Evolutionary conservation across 2,329 filamentous ascomycete species (phyloP), one percentile per base, ranked within the genome.

Genomic region (Pyrenochaeta sp.): DNA sequence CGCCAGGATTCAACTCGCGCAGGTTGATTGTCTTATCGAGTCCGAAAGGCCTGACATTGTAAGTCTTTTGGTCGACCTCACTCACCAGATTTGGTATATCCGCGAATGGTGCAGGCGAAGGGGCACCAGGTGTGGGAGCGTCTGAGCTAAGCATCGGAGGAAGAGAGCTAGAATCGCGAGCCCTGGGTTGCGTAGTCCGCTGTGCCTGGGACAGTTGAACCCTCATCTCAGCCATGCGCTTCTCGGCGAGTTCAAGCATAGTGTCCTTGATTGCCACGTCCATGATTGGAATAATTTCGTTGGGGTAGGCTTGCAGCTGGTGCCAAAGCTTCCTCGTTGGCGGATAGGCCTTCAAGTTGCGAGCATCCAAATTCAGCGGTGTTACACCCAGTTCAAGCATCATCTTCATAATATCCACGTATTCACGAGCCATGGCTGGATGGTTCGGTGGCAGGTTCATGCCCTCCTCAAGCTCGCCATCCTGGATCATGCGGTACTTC

Each of bases 211-310:
- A 81, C 9, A 77, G 51, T 44, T 75, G 73, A 30, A 68, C 73
- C 54, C 87, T 82, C 65, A 87, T 80, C 47, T 84, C 84, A 22
- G 86, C 78, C 79, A 88, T 89, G 61, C 95, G 88, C 47, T 87
- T 86, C 50, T 89, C 84, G 1, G 93, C 91, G 35, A 97, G 76
- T 65, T 96, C 92, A 17, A 94, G 83, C 87, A 97, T 96, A 40
- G 90, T 80, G 73, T 99, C 93, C 67, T 96, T 95, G 36, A 96
- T 84, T 5, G 86, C 86, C 71, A 96, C 90, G 80, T 99, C 95
- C 88, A 99, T 96, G 32, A 97, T 81, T 3, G 93, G 92, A 30
- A 99, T 88, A 39, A 99, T 92, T 79, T 99, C 94, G 65, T 94
- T 91, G 0, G 94, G 94, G 65, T 96, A 99, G 10, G 89, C 87